Base-by-base conservation (phyloP, 805 yeast species). In the Maudiozyma barnettii region DNA sequence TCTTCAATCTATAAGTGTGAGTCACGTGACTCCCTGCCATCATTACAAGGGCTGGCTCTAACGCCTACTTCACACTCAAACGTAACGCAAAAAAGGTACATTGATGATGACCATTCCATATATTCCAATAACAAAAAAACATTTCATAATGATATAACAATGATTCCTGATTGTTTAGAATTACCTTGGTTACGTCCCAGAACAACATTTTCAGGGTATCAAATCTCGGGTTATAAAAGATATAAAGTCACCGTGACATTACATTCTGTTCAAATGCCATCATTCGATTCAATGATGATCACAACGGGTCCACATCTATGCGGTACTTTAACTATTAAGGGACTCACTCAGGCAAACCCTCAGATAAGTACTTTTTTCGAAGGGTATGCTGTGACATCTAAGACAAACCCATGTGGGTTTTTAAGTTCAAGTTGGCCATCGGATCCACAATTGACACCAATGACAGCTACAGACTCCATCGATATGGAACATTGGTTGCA, bases 301-400 rank as follows among this genome's bases (percentile, higher is more conserved):
- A 9, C 20, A 29, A 20, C 13, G 5, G 31, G 8, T 12, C 68
- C 61, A 39, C 68, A 64, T 45, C 43, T 78, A 26, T 68, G 82
- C 5, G 95, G 95, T 2, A 81, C 77, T 50, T 66, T 84, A 41
- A 79, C 82, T 43, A 84, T 84, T 45, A 70, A 76, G 41, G 87
- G 89, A 2, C 67, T 84, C 37, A 83, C 91, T 0, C 77, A 73
- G 45, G 69, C 77, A 23, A 75, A 81, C 54, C 87, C 89, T 1
- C 79, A 80, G 54, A 81, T 84, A 50, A 75, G 81, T n/a, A 84
- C 93, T 1, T 83, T 77, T 59, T 84, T 84, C 67, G 81, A 77
- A 55, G 82, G 59, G 7, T 61, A 48, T 46, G 61, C 64, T 1
- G 65, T 61, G 10, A 62, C 62, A 5, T 47, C 49, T 16, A 38